Evolutionary conservation across 1,284 basidiomycete genomes (phyloP), one percentile per base, ranked within the genome.

Genomic region (Hymenochaete sp.): DNA sequence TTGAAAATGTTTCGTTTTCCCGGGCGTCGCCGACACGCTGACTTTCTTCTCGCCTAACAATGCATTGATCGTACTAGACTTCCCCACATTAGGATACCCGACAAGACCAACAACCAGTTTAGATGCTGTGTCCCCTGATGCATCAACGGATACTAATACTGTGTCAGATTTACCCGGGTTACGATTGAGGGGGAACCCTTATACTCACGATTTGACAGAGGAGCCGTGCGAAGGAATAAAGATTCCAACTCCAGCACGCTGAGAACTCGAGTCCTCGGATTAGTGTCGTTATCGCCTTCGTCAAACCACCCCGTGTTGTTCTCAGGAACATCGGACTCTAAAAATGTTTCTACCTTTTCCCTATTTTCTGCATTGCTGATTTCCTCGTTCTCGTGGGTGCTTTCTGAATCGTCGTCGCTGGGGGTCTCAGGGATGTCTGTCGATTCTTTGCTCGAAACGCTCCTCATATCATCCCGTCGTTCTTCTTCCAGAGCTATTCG

Each of bases 1-100:
- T 66, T 99, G 96, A 70, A 98, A 98, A 66, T 98, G 96, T 62
- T 99, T 99, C 24, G 96, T 99, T 66, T 98, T 98, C 54, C 96
- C 93, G 0, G 96, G 96, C 0, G 95, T 98, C 0, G 93, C 82
- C 1, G 93, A 98, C 6, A 97, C 95, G 56, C 90, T 95, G 51
- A 98, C 95, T 72, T 93, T 96, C 70, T 98, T 97, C 57, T 88
- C 84, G 25, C 96, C 83, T 42, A 98, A 79, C 14, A 99, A 75
- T 16, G 93, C 91, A 62, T 99, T 99, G 63, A 99, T 98, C 7
- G 97, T 82, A 52, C 86, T 92, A 1, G 91, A 95, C 65, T 99
- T 98, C 21, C 95, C 96, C 36, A 98, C 95, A 59, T 98, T 99
- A 0, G 95, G 95, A 60, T 97, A 96, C n/a, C 96, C 95, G 38